Conservation (phyloP, 23 red algal species). For the Agarophyton chilense region DNA sequence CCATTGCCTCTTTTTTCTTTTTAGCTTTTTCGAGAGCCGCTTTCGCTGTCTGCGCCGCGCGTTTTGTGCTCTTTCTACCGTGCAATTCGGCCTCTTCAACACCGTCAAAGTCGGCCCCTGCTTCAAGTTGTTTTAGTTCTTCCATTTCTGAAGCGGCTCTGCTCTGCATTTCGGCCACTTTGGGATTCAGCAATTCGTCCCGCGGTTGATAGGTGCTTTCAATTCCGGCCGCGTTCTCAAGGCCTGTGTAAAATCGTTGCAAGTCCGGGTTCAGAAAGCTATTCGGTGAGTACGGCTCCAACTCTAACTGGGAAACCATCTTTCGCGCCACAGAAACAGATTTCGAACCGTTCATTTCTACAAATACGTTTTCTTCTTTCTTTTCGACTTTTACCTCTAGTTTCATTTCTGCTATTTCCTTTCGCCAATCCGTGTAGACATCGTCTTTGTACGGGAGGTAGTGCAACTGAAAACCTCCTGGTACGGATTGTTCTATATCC, state of each 20-base stretch:
- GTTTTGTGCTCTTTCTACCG: slow-evolving; percentile 38
- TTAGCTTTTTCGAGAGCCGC: neutral
- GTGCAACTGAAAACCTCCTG: slow-evolving; percentile 65
- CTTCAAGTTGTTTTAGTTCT: slow-evolving; percentile 25
- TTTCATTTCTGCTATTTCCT: slow-evolving; percentile 5
- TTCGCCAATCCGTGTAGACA: slow-evolving; percentile 72
- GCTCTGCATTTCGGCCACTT: slow-evolving; percentile 26
- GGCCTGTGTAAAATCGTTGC: slow-evolving; percentile 50
- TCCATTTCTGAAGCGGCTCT: slow-evolving; percentile 4
- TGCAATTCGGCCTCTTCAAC: slow-evolving; percentile 29
- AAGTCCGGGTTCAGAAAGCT: slow-evolving; percentile 50
- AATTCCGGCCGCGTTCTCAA: slow-evolving; percentile 59
- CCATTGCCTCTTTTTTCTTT: slow-evolving; percentile 1
- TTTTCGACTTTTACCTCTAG: slow-evolving; percentile 15
- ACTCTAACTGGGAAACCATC: slow-evolving; percentile 44
- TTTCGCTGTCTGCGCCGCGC: slow-evolving; percentile 9
- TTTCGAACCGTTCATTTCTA: slow-evolving; percentile 18
- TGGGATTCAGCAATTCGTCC: slow-evolving; percentile 54
- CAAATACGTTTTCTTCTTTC: slow-evolving; percentile 47
- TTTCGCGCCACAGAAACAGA: slow-evolving; percentile 2
- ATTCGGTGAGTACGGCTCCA: slow-evolving; percentile 32
- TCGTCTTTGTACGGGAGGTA: slow-evolving; percentile 80
- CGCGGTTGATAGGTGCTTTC: slow-evolving; percentile 39
- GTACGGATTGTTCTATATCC: slow-evolving; percentile 21
- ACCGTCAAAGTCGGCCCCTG: slow-evolving; percentile 39